phyloP scores from a whole-genome alignment of 2,329 filamentous ascomycete genomes.

The Botrytis squamosa region DNA sequence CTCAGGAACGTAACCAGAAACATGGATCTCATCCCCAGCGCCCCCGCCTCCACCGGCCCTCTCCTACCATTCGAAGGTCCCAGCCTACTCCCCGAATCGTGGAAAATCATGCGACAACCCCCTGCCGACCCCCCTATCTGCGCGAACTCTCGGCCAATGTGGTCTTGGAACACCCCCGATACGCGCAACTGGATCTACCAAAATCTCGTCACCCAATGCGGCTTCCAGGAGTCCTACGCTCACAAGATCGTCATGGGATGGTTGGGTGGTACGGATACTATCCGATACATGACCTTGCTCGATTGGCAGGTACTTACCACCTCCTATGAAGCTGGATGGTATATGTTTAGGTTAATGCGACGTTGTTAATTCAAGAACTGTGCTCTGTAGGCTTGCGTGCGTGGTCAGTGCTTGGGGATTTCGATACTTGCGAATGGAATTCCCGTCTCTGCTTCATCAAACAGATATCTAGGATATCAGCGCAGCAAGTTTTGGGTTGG shows the following conservation, averaged over 20 bases:
- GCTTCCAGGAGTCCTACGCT: neutral
- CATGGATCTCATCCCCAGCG: neutral
- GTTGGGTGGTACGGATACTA: neutral
- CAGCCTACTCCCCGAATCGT: rapidly evolving
- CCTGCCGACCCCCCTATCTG: neutral
- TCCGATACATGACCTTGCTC: neutral
- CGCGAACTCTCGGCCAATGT: no score
- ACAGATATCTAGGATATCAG: neutral
- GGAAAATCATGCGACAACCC: neutral
- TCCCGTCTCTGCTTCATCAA: neutral
- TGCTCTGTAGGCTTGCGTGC: neutral
- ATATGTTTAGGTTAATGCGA: rapidly evolving
- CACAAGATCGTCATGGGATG: neutral
- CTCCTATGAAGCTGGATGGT: neutral
- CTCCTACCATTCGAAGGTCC: neutral
- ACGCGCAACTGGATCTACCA: neutral
- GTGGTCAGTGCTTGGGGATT: neutral
- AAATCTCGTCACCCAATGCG: neutral
- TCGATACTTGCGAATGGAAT: neutral
- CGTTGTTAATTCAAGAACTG: neutral
- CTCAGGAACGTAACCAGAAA: neutral
- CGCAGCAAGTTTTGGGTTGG: no score
- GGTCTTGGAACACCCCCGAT: neutral
- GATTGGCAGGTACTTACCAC: neutral
- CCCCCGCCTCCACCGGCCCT: neutral